phyloP scores from a whole-genome alignment of 2,329 filamentous ascomycete genomes.

The Aspergillus hiratsukae region DNA sequence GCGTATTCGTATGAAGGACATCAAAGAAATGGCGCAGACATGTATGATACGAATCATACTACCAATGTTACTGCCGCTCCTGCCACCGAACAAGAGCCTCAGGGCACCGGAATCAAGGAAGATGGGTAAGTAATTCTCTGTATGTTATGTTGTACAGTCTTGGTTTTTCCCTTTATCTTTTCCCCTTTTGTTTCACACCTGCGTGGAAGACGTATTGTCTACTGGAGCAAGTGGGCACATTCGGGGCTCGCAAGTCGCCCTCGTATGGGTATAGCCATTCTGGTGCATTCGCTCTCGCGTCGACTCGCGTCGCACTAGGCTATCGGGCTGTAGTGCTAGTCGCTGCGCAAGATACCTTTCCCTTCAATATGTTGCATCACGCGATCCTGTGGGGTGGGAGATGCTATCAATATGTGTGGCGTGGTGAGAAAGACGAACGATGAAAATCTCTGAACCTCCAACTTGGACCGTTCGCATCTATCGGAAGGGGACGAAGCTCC shows the following conservation, averaged over 20 bases:
- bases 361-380: conserved; percentile 6
- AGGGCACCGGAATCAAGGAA: conserved; percentile 65
- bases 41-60: conserved; percentile 19
- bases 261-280: background rate
- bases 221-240: background rate
- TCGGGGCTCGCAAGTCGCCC: background rate
- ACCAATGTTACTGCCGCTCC: conserved; percentile 15
- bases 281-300: background rate
- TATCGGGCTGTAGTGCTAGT: conserved; percentile 10
- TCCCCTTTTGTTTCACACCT: conserved; percentile 4
- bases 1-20: conserved; percentile 17
- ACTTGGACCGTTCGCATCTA: conserved; percentile 7
- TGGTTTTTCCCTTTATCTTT: conserved; percentile 18
- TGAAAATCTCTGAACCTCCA: conserved; percentile 7
- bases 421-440: conserved; percentile 1
- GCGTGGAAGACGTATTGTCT: background rate
- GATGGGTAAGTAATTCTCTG: conserved; percentile 72
- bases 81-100: conserved; percentile 29
- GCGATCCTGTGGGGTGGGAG: conserved; percentile 5
- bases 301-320: background rate
- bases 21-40: conserved; percentile 24
- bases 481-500: conserved; percentile 10
- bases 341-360: conserved; percentile 2
- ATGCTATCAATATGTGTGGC: background rate
- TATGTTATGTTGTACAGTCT: background rate